phyloP scores from a whole-genome alignment of 192 early-diverging fungal genomes.

The Ambispora gerdemannii region DNA sequence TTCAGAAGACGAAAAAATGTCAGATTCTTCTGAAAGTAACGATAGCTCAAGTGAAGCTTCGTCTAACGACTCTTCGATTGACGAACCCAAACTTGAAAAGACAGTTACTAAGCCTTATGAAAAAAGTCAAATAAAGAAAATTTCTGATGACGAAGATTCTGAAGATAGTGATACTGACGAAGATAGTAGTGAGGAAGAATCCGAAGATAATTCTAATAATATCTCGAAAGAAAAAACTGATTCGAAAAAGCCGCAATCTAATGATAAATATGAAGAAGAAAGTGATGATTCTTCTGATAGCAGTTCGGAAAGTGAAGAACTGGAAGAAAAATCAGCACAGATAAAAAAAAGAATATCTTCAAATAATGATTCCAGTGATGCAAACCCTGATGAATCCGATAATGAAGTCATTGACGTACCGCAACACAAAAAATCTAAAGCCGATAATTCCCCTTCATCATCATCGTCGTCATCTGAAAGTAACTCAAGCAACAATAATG shows the following conservation, averaged over 20 bases:
- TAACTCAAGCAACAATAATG: background rate
- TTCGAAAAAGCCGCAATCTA: background rate
- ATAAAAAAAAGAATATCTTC: background rate
- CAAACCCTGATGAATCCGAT: background rate
- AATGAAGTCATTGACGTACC: background rate
- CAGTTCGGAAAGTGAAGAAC: background rate
- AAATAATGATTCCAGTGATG: background rate
- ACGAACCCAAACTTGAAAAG: background rate
- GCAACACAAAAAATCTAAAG: background rate
- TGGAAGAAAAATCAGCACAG: background rate
- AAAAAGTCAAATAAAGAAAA: background rate
- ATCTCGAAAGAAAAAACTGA: background rate
- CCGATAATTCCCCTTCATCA: background rate
- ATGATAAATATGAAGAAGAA: background rate
- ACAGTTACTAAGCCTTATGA: background rate
- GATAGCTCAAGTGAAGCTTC: conserved; percentile 4
- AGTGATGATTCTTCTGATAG: background rate
- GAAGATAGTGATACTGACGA: conserved; percentile 5
- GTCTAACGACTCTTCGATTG: background rate
- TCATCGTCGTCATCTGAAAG: background rate
- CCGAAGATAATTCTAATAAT: too few species aligned
- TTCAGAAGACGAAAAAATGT: too few species aligned
- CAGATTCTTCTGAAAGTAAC: too few species aligned
- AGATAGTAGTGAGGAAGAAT: background rate
- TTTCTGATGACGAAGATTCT: background rate